These are phyloP conservation scores for Microcos paniculata DNA, from an alignment of 345 rosid genomes.

Conservation along the genomic window DNA sequence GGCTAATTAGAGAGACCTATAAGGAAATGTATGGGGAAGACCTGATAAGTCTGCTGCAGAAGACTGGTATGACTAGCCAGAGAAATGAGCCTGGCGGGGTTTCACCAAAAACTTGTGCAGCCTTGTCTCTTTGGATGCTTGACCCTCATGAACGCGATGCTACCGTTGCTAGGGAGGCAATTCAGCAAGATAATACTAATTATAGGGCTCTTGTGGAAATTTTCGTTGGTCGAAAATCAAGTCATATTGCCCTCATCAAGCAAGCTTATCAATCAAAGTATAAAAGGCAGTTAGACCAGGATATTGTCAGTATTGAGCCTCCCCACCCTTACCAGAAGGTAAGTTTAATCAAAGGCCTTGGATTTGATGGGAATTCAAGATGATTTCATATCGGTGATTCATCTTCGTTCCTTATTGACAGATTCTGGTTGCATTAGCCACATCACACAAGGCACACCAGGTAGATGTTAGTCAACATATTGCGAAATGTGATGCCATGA, in stretches of 20 bases:
- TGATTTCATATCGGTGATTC: not conserved
- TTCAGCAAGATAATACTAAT: conserved; percentile 31
- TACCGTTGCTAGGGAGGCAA: conserved; percentile 44
- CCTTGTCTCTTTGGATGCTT: conserved; percentile 45
- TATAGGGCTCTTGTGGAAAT: conserved; percentile 52
- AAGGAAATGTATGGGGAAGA: conserved; percentile 45
- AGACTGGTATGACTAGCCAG: not conserved
- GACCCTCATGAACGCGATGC: conserved; percentile 62
- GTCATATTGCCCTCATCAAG: conserved; percentile 49
- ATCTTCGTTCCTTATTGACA: conserved; percentile 14
- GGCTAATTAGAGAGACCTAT: conserved; percentile 38
- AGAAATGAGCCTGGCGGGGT: conserved; percentile 15
- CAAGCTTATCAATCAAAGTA: conserved; percentile 50
- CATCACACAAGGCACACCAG: conserved; percentile 71
- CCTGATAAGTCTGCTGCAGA: conserved; percentile 24
- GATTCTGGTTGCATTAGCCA: conserved; percentile 57
- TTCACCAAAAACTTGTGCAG: conserved; percentile 20
- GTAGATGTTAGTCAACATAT: conserved; percentile 56
- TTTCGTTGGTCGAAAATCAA: conserved; percentile 63
- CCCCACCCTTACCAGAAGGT: conserved; percentile 66
- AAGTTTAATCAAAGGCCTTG: not conserved
- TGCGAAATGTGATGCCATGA: conserved; percentile 59
- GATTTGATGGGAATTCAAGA: not conserved
- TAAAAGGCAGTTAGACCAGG: conserved; percentile 52
- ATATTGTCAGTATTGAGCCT: conserved; percentile 53